phyloP scores from a whole-genome alignment of 164 flowering plant genomes.

The Liriodendron chinense region DNA sequence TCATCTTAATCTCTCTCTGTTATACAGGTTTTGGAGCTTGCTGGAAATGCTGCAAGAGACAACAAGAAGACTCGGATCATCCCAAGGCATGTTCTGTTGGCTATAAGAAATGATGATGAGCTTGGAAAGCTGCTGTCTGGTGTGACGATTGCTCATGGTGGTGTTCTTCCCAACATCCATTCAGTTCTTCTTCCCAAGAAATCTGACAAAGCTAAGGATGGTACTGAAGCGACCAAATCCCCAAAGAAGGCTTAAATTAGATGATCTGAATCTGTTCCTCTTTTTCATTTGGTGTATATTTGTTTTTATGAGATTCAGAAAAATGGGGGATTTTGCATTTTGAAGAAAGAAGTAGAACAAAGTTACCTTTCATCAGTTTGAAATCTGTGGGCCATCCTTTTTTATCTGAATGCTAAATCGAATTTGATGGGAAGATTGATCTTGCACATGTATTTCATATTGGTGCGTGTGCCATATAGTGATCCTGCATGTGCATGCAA shows the following conservation, averaged over 20 bases:
- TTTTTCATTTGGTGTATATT: not conserved
- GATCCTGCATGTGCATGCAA: too few species aligned
- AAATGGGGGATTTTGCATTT: too few species aligned
- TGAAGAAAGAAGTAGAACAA: too few species aligned
- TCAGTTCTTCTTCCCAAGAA: conserved; percentile 35
- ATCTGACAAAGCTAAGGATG: not conserved
- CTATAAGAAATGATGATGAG: conserved; percentile 39
- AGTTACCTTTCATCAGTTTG: too few species aligned
- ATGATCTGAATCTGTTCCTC: not conserved
- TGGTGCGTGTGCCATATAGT: too few species aligned
- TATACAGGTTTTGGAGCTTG: conserved; percentile 33
- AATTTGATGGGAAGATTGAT: too few species aligned
- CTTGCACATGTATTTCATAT: too few species aligned
- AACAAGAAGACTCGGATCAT: conserved; percentile 39
- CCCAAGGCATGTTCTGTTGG: conserved; percentile 38
- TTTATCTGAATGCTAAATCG: too few species aligned
- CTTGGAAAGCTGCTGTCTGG: conserved; percentile 31
- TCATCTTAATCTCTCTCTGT: too few species aligned
- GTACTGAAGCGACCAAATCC: not conserved
- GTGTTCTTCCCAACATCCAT: conserved; percentile 36
- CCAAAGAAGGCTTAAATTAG: conserved; percentile 10
- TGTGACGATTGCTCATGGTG: conserved; percentile 36
- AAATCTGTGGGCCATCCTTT: too few species aligned
- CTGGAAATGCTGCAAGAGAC: conserved; percentile 43
- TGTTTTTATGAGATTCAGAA: not conserved